Base-by-base conservation (phyloP, 1,139 yeast species). In the Hemisphaericaspora lyxosophila region DNA sequence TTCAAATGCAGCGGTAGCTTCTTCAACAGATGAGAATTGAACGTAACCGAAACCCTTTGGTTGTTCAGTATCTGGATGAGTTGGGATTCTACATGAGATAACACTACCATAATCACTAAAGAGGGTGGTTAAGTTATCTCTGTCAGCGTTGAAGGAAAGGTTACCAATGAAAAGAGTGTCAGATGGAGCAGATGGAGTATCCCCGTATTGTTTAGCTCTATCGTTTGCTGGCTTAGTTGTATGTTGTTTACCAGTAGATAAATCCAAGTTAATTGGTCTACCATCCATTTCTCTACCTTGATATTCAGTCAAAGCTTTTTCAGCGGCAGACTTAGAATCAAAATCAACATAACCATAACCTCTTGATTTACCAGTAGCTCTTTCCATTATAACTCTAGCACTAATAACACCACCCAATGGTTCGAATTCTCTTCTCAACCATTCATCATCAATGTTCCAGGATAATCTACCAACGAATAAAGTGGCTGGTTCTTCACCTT, bases 21-120 rank as follows among this genome's bases (percentile, higher is more conserved):
- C 96, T 36, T 90, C 97, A 49, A 85, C 73, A 40, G 83, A 75
- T 30, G 85, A 74, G 63, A 80, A 90, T 73, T 92, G 97, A 44
- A 92, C 96, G 69, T 92, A 92, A 51, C 97, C 98, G 72, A 92
- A 92, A 52, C 98, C 98, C 80, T 92, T 92, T 66, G 96, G 95
- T 72, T 90, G 97, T 65, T 89, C 95, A 50, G 97, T 89, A 67
- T 90, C 97, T 60, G 96, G 97, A 71, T 90, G 95, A 35, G 97
- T 90, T 66, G 98, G 98, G 54, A 92, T 74, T 75, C 98, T 83
- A 56, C 90, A 90, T 45, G 95, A 85, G 43, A 88, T 70, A 46
- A 92, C 86, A 49, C 74, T 75, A 62, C 97, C 97, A 66, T 78
- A 75, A 57, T 77, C 79, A 52, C 85, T 80, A 59, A 92, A 92